These are phyloP conservation scores for Mesembryanthemum crystallinum DNA, from an alignment of 148 eudicot genomes.

Conservation along the genomic window DNA sequence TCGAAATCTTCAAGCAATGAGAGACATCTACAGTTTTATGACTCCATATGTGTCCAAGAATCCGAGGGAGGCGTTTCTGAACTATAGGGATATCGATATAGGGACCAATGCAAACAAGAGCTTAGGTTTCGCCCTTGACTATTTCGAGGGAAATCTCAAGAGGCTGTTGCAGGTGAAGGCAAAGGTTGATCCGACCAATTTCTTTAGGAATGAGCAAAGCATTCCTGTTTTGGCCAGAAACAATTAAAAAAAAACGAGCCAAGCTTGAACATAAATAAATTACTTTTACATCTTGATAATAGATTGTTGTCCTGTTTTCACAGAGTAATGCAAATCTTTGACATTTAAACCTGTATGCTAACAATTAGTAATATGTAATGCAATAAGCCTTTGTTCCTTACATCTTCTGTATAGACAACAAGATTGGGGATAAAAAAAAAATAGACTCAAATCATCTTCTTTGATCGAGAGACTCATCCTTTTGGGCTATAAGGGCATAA, in stretches of 20 bases:
- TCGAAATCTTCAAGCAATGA: slow-evolving; percentile 2
- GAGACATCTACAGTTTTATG: slow-evolving; percentile 28
- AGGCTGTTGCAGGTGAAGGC: slow-evolving; percentile 42
- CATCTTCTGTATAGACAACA: too few species aligned
- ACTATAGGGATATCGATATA: slow-evolving; percentile 47
- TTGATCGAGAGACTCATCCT: too few species aligned
- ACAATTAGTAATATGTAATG: too few species aligned
- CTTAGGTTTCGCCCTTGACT: slow-evolving; percentile 21
- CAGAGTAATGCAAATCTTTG: too few species aligned
- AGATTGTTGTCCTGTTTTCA: neutral
- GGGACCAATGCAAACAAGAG: slow-evolving; percentile 32
- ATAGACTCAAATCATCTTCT: too few species aligned
- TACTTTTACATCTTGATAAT: neutral
- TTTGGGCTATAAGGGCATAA: too few species aligned
- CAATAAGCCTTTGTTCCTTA: too few species aligned
- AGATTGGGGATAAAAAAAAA: too few species aligned
- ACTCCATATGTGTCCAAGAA: slow-evolving; percentile 38
- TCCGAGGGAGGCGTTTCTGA: slow-evolving; percentile 44
- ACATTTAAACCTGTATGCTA: too few species aligned
- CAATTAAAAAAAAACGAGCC: neutral
- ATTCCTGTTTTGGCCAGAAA: slow-evolving; percentile 31
- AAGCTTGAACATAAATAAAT: neutral
- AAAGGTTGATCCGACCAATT: slow-evolving; percentile 40
- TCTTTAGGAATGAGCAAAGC: slow-evolving; percentile 45
- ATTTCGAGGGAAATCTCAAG: slow-evolving; percentile 33